Percentiles rank a stretch among this genome's conserved stretches.
Evolutionary conservation across 495 filamentous ascomycete species (phyloP).

Genomic region (Penicillium samsonianum): DNA sequence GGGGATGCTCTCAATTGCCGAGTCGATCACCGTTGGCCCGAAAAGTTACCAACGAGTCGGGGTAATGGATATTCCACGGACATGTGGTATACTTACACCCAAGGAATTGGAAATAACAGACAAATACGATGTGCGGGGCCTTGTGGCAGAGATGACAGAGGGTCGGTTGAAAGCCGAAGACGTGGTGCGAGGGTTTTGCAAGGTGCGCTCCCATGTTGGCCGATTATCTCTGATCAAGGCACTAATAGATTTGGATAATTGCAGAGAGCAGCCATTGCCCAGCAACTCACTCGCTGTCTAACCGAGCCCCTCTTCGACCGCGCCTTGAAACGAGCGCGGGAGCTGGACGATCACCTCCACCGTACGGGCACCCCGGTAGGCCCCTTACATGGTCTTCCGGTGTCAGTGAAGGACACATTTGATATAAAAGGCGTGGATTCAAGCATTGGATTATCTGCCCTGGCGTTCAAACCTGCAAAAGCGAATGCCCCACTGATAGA

Average conservation of each 20-base stretch:
- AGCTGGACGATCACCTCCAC: conserved; percentile 57
- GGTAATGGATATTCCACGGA: conserved; percentile 48
- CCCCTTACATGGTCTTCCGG: conserved; percentile 67
- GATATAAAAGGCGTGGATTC: conserved; percentile 59
- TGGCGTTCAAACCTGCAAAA: conserved; percentile 52
- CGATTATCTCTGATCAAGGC: neutral
- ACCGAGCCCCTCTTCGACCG: conserved; percentile 66
- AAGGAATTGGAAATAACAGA: conserved; percentile 63
- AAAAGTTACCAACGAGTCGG: conserved; percentile 36
- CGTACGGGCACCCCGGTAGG: conserved; percentile 54
- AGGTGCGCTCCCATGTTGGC: conserved; percentile 29
- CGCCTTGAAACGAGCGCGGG: conserved; percentile 58
- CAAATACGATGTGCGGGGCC: conserved; percentile 50
- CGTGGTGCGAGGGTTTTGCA: conserved; percentile 61
- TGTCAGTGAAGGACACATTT: conserved; percentile 69
- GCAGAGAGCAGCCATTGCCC: conserved; percentile 58
- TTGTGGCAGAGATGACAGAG: conserved; percentile 49
- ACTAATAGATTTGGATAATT: neutral
- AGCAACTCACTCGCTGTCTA: conserved; percentile 65
- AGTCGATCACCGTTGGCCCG: conserved; percentile 42
- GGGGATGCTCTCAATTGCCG: conserved; percentile 43
- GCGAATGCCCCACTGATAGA: conserved; percentile 45
- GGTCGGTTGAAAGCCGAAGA: conserved; percentile 53
- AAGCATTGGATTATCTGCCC: conserved; percentile 58
- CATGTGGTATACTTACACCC: conserved; percentile 51